Evolutionary conservation across 495 filamentous ascomycete species (phyloP), one percentile per base, ranked within the genome.

Genomic region (Podospora appendiculata): DNA sequence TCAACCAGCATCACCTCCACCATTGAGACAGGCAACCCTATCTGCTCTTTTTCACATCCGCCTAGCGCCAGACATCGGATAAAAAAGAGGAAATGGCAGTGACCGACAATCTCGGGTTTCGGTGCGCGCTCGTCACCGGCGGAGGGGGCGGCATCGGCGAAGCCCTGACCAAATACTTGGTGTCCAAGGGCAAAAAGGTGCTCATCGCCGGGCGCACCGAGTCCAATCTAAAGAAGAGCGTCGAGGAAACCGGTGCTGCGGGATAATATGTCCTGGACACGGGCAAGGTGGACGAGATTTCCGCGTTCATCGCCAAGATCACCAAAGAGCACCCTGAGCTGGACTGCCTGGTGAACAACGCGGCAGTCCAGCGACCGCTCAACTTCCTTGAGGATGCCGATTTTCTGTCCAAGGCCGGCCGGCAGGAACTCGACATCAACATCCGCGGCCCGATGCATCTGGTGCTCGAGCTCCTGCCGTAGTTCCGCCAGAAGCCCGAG

Each of bases 361-460:
- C 58, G 0, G 61, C 55, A 18, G 61, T 69, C 8, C 66, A 72
- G 48, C 46, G 65, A 18, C 62, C 62, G 4, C 52, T 72, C 33
- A 52, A 63, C 18, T 52, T 65, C 34, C 47, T 61, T 14, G 50
- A 65, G 12, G 61, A 69, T 45, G 53, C 32, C 25, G 53, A 52
- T 18, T 56, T 59, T 48, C 59, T 74, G 32, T n/a, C 46, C 18
- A 74, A 72, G 45, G 73, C 71, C 12, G 73, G 75, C 52, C 25
- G n/a, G n/a, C 61, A 75, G 41, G 72, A 77, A 55, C 70, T 78
- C 50, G 58, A 74, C 47, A 76, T 75, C 49, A 76, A 76, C 54
- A 69, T 76, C 49, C 67, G 69, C 12, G 73, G 75, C 0, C 74
- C 76, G 1, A 70, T 76, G 73, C 75, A 79, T 57, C 63, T 79